Conservation (phyloP, 140 eudicot species). For the Erigeron philadelphicus region DNA sequence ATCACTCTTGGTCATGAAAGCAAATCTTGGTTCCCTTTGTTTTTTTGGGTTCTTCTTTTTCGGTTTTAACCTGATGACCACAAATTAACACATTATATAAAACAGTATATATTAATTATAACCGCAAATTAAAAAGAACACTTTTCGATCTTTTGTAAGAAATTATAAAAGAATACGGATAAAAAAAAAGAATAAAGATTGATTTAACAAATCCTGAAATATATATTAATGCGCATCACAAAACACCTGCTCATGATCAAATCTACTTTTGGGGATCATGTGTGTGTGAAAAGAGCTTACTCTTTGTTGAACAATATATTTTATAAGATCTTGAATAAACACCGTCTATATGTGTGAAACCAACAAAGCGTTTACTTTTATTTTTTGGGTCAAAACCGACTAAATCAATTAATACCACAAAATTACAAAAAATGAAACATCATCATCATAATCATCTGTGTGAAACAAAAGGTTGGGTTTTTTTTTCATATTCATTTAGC, state of each 20-base stretch:
- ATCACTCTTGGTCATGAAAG: constrained; percentile 93
- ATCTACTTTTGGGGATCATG: constrained; percentile 26
- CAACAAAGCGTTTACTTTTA: constrained; percentile 18
- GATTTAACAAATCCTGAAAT: constrained; percentile 20
- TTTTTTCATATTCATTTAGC: constrained; percentile 17
- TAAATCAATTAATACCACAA: constrained; percentile 17
- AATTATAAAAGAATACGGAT: constrained; percentile 18
- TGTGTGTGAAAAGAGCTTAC: constrained; percentile 26
- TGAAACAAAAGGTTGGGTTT: neutral
- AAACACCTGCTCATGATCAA: constrained; percentile 32
- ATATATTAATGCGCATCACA: constrained; percentile 26
- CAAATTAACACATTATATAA: neutral
- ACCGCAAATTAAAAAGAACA: constrained; percentile 7
- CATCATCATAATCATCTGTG: neutral
- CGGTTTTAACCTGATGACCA: constrained; percentile 48
- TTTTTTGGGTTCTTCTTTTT: constrained; percentile 78
- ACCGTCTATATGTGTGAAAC: constrained; percentile 33
- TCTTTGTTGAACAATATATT: constrained; percentile 22
- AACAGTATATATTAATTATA: too few species aligned
- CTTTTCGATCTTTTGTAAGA: constrained; percentile 4
- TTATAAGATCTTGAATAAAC: constrained; percentile 25
- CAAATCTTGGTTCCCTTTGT: constrained; percentile 85
- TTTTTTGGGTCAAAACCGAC: constrained; percentile 33
- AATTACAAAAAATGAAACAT: too few species aligned
- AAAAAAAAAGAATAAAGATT: neutral